Evolutionary conservation across 805 yeast genomes (phyloP), one percentile per base, ranked within the genome.

Genomic region (Ogataea saltuana): DNA sequence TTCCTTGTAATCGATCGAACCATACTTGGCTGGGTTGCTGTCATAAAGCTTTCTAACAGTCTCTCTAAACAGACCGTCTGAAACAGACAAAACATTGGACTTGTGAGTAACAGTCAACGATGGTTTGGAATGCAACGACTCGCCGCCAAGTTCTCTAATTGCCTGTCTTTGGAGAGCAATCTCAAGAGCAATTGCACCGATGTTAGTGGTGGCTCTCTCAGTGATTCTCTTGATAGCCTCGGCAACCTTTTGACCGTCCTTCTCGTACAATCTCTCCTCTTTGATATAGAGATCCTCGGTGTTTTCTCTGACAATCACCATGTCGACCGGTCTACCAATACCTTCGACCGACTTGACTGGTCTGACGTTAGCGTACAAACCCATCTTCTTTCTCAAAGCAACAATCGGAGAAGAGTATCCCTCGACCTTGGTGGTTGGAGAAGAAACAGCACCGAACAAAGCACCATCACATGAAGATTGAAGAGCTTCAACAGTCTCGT

Each of bases 401-500:
- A 93, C 99, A 66, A 93, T 91, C 56, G 99, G 99, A 22, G 98
- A 91, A 15, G 97, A 90, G 73, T 93, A 93, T 41, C 99, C 99
- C 35, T 78, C 93, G 34, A 93, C 98, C 70, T 89, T 89, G 57
- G 83, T 81, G 33, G 96, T 76, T 54, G 99, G 99, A 15, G 97
- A 89, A 36, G 89, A 88, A 42, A 93, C 99, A 44, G 99, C 96
- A 56, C 99, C 99, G 60, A 93, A 93, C 42, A 93, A 75, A 15
- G 98, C 99, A 72, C 97, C 98, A 59, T 93, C 96, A 69, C 99
- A 93, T 53, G 85, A 83, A 23, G 74, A 70, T 61, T 83, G 76
- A 65, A 93, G 80, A 9, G 79, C 71, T 28, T 80, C 80, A 23
- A 93, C 91, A 17, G 99, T 93, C 58, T 81, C 87, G 37, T 90